Evolutionary conservation across 192 early-diverging fungal genomes (phyloP), one percentile per base, ranked within the genome.

Genomic region (Gamsiella multidivaricata): DNA sequence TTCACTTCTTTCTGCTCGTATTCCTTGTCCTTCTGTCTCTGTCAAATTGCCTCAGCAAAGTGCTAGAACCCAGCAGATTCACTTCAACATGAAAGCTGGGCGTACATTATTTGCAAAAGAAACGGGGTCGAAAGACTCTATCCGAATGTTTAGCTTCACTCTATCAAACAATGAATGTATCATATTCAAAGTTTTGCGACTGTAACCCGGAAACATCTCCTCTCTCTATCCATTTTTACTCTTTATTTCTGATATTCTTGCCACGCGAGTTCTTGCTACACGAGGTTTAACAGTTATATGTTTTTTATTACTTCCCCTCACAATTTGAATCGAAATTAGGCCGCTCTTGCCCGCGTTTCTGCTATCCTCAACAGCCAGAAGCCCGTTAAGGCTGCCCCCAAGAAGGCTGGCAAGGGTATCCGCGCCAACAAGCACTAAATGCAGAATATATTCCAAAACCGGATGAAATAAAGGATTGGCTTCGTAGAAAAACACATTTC

Each of bases 301-400:
- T 54, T 52, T 45, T 8, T 22, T 52, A 45, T 12, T 46, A n/a
- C 33, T 52, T 32, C 36, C 22, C 37, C 57, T 47, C 36, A 17
- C 22, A 20, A 9, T 12, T 49, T 10, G n/a, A n/a, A n/a, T n/a
- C n/a, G n/a, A n/a, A 12, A 47, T 46, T 82, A 90, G 88, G 86
- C 87, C 73, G 91, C 93, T 63, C 85, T 92, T 61, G 91, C 90
- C 65, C 91, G 93, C 70, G 86, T 88, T 39, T 79, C 86, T 42
- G 84, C 90, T 53, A 73, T 95, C 79, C 72, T 88, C 69, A 83
- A 85, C 65, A 68, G 83, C 55, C 89, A 92, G 81, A 89, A 88
- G 80, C 81, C 83, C 50, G 70, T 76, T 58, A 89, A 90, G 84
- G 81, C 76, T 54, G 80, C 80, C 65, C 81, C 85, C 69, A 81